Evolutionary conservation across 768 basidiomycete genomes (phyloP), one percentile per base, ranked within the genome.

Genomic region (Russula sp.): DNA sequence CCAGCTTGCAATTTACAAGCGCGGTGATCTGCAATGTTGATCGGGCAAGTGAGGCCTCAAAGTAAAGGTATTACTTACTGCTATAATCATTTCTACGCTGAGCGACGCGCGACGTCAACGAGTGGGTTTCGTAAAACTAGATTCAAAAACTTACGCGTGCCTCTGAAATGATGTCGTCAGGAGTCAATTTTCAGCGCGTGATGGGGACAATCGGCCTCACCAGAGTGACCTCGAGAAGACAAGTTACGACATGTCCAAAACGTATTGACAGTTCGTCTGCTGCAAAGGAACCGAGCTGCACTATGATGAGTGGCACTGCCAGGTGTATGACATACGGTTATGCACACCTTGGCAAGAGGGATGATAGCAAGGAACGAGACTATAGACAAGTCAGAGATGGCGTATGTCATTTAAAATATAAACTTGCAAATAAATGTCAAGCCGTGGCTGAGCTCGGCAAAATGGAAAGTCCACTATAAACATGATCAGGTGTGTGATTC

Each of bases 261-360:
- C 91, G 84, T 58, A 91, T 70, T 3, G 92, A 89, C 18, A 94
- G 68, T 66, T 94, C 89, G 62, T 94, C 92, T 0, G 92, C 94
- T 1, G 90, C 90, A 70, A 92, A 93, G 1, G 86, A 87, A 2
- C 94, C 78, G 4, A 93, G 74, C 87, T 90, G 52, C 44, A 54
- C 18, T 8, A 35, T 70, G 18, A 64, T 67, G 16, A 63, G 37
- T 6, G 7, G 2, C 27, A 35, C 1, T n/a, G 32, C 40, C 39
- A 13, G 31, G 49, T 35, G 42, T 47, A 22, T 27, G 20, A 42
- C n/a, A 56, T 37, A 31, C 49, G 55, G 22, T 3, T 40, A 34
- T 32, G 20, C 50, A 39, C 47, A 87, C 88, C 75, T 91, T 90
- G 45, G 91, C 91, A 6, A 94, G 78, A 6, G 92, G 92, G 63